Base-by-base conservation (phyloP, 805 yeast genomes). In the Ogataea ganodermae region DNA sequence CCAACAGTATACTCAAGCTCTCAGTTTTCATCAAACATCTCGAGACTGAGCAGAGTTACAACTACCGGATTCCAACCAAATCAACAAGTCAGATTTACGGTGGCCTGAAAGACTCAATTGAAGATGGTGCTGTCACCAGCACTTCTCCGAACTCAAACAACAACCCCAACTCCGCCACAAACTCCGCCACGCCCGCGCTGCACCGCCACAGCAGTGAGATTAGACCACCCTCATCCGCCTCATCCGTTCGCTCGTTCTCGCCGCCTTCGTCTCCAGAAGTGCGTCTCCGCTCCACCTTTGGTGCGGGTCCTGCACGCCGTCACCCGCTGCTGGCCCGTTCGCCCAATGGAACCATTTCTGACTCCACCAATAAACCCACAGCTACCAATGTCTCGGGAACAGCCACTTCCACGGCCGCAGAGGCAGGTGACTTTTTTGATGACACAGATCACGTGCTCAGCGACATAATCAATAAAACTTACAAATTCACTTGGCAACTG, bases 1-100 rank as follows among this genome's bases (percentile, higher is more conserved):
- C 92, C 16, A 92, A 92, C 63, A 84, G 95, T 2, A 85, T 89
- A n/a, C 65, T 86, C 32, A 83, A 77, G 50, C 51, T 89, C 35
- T 74, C 83, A 1, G 69, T 87, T n/a, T 53, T 44, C 16, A 33
- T 66, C 17, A 50, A 48, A 17, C 58, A 51, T 43, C 44, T 48
- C 2, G 52, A 51, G 17, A 35, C 52, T 18, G 45, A 53, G 4
- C 56, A 55, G 32, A 35, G 31, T 9, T 42, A 42, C 28, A 20
- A 22, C 35, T 60, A 55, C 42, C 52, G 50, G 20, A 51, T 59
- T 7, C 65, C 67, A 2, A 42, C 45, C 16, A 46, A 53, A 43
- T 33, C 51, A 13, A 48, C 54, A 13, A 40, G 41, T 14, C 62
- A 60, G 23, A 52, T 58, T 6, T 62, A 56, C 46, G 57, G 56